A percentile compares a stretch with the other conserved stretches of the same genome.
These are phyloP conservation scores for Populus tremula DNA, from an alignment of 345 rosid genomes.

Conservation along the genomic window DNA sequence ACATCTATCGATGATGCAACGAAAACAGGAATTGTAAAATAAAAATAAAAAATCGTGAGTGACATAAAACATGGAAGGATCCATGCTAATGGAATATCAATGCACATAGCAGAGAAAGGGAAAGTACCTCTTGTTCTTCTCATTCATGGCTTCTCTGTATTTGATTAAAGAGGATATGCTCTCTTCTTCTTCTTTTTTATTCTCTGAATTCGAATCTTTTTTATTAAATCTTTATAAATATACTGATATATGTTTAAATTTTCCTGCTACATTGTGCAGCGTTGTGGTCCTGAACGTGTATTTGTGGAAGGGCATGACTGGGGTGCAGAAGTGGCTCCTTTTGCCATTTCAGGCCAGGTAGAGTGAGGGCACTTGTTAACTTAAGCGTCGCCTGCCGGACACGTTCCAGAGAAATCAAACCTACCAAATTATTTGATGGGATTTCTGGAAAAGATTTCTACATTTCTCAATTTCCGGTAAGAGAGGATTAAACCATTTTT, in stretches of 20 bases:
- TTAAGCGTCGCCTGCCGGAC: conserved; percentile 22
- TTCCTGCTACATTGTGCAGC: conserved; percentile 15
- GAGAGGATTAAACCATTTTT: too few species aligned
- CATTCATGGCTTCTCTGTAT: conserved; percentile 38
- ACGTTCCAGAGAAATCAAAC: neutral
- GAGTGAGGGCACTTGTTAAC: conserved; percentile 29
- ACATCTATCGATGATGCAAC: neutral
- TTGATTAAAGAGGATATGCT: too few species aligned
- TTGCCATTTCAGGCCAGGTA: conserved; percentile 37
- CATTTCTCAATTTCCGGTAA: conserved; percentile 24
- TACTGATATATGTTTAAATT: too few species aligned
- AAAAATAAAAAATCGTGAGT: neutral
- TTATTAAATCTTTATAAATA: too few species aligned
- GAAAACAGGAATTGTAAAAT: neutral
- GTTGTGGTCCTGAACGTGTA: conserved; percentile 16
- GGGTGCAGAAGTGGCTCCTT: conserved; percentile 24
- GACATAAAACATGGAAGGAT: conserved; percentile 17
- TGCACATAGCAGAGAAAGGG: conserved; percentile 35
- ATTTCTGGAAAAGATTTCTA: conserved; percentile 21
- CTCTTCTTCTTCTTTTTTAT: too few species aligned
- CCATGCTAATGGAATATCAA: conserved; percentile 25
- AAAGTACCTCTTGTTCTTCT: conserved; percentile 29
- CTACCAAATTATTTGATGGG: neutral
- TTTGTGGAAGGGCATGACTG: conserved; percentile 26
- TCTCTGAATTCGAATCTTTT: too few species aligned